phyloP scores from a whole-genome alignment of 805 yeast genomes.

The Candida methanosorbosa region DNA sequence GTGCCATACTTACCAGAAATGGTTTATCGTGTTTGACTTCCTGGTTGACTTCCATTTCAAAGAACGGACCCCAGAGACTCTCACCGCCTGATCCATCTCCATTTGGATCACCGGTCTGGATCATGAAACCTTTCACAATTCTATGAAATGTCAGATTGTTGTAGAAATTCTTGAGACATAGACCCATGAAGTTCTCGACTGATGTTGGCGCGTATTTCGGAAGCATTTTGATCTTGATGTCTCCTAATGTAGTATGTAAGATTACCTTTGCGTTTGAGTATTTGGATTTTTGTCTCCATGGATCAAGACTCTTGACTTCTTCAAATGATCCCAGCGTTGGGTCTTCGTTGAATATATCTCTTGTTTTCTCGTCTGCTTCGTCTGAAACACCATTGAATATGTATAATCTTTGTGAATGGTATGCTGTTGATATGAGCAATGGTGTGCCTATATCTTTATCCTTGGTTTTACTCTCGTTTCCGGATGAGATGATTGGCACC shows the following conservation, averaged over 20 bases:
- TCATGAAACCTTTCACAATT: conserved; percentile 48
- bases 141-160: conserved; percentile 34
- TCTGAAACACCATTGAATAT: not conserved
- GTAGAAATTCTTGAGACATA: conserved; percentile 29
- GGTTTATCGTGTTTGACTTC: conserved; percentile 40
- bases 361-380: not conserved
- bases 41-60: conserved; percentile 42
- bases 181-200: conserved; percentile 30
- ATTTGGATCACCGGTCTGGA: conserved; percentile 50
- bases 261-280: conserved; percentile 9
- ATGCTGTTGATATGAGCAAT: conserved; percentile 1
- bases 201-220: conserved; percentile 30
- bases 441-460: not conserved
- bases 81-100: conserved; percentile 34
- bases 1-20: conserved; percentile 52
- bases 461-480: not conserved
- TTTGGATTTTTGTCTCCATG: conserved; percentile 1
- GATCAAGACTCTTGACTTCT: not conserved
- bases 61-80: conserved; percentile 24
- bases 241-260: conserved; percentile 34
- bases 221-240: conserved; percentile 28
- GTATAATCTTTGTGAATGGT: conserved; percentile 3
- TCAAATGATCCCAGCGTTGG: not conserved
- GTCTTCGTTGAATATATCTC: conserved; percentile 6
- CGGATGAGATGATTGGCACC: not conserved